A percentile compares a stretch with the other conserved stretches of the same genome.
phyloP scores from a whole-genome alignment of 371 early-diverging fungal species.

The Zychaea mexicana region DNA sequence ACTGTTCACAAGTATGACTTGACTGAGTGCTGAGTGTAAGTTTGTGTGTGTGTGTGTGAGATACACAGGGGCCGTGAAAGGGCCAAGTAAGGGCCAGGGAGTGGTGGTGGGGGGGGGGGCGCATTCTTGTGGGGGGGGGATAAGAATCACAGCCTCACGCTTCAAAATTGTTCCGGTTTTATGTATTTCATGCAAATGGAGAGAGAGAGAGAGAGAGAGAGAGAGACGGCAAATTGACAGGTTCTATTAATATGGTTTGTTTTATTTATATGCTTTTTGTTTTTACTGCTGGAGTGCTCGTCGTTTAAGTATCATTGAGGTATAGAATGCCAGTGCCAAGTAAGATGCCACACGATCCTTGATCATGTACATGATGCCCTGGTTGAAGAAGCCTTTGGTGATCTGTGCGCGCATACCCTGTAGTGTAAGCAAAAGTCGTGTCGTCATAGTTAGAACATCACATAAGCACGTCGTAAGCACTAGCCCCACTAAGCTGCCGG shows the following conservation, averaged over 20 bases:
- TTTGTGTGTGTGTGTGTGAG: neutral
- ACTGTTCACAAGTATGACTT: too few relatives aligned
- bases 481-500: too few relatives aligned
- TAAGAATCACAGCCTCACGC: too few relatives aligned
- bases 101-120: neutral
- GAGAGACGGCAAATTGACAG: too few relatives aligned
- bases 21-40: too few relatives aligned
- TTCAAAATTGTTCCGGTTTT: too few relatives aligned
- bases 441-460: neutral
- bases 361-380: constrained; percentile 69
- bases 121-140: neutral
- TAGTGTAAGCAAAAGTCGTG: neutral
- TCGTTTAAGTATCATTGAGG: constrained; percentile 19
- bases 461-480: too few relatives aligned
- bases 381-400: constrained; percentile 66
- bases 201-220: too few relatives aligned
- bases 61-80: neutral
- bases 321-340: constrained; percentile 52
- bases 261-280: too few relatives aligned
- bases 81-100: neutral
- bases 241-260: too few relatives aligned
- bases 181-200: too few relatives aligned
- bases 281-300: neutral
- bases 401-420: constrained; percentile 58
- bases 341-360: constrained; percentile 62